phyloP scores from a whole-genome alignment of 1,139 yeast genomes.

The Diutina neorugosa region DNA sequence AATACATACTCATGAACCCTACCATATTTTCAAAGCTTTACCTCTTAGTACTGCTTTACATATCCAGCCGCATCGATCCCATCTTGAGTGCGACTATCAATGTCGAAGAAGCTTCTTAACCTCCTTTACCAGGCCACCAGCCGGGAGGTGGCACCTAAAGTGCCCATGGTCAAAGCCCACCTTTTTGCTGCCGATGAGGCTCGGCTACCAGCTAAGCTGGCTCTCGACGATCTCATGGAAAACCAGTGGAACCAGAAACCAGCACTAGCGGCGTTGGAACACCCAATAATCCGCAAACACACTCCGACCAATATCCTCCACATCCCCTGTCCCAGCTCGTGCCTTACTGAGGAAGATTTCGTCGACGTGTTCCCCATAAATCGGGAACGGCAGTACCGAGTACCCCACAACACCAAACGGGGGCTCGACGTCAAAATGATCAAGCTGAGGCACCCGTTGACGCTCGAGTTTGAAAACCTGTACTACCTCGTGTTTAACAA shows the following conservation, averaged over 20 bases:
- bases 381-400: neutral
- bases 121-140: neutral
- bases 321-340: neutral
- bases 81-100: neutral
- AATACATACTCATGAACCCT: too few species aligned
- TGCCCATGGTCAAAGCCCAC: neutral
- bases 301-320: neutral
- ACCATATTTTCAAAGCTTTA: too few species aligned
- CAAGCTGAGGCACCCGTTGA: conserved; percentile 2
- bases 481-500: conserved; percentile 1
- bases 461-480: neutral
- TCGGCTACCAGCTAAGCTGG: neutral
- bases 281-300: neutral
- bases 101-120: neutral
- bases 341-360: neutral
- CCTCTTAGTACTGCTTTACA: too few species aligned
- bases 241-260: conserved; percentile 1
- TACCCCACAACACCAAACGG: neutral
- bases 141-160: conserved; percentile 1
- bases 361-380: neutral
- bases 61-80: neutral
- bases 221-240: neutral
- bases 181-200: neutral
- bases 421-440: neutral
- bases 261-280: neutral